Evolutionary conservation across 164 flowering plant genomes (phyloP).

Genomic region (Protea cynaroides): DNA sequence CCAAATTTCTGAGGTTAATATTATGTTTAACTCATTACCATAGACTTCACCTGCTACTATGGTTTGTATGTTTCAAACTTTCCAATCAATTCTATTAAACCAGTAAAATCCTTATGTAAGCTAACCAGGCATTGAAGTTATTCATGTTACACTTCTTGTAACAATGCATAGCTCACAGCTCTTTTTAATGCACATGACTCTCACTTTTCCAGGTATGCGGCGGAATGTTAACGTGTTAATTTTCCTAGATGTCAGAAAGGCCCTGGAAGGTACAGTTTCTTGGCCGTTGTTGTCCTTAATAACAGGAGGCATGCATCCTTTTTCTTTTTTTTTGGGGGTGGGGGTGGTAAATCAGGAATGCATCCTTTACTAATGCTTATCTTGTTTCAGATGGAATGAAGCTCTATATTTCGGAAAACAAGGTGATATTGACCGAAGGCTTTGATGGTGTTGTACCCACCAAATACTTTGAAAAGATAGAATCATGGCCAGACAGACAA

Average conservation of each 20-base stretch:
- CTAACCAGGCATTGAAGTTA: too few species aligned
- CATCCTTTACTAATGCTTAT: background rate
- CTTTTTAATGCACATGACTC: background rate
- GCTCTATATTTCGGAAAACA: constrained; percentile 83
- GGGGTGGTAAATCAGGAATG: too few species aligned
- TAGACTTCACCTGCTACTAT: background rate
- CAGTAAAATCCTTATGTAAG: background rate
- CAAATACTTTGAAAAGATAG: constrained; percentile 67
- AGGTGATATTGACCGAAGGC: constrained; percentile 88
- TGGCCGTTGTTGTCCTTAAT: background rate
- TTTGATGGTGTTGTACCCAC: constrained; percentile 81
- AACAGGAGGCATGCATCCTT: too few species aligned
- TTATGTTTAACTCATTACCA: too few species aligned
- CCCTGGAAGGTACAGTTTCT: constrained; percentile 58
- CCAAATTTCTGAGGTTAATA: background rate
- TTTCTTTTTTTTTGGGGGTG: too few species aligned
- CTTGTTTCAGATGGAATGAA: constrained; percentile 72
- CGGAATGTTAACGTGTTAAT: constrained; percentile 66
- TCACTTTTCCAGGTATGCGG: constrained; percentile 59
- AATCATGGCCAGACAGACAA: constrained; percentile 76
- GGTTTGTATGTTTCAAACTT: too few species aligned
- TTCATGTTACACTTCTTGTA: too few species aligned
- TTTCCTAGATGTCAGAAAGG: constrained; percentile 71
- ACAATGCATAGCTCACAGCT: background rate
- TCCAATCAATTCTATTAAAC: too few species aligned